These are phyloP conservation scores for Aspergillus sclerotialis DNA, from an alignment of 2,329 filamentous ascomycete genomes.

Conservation along the genomic window DNA sequence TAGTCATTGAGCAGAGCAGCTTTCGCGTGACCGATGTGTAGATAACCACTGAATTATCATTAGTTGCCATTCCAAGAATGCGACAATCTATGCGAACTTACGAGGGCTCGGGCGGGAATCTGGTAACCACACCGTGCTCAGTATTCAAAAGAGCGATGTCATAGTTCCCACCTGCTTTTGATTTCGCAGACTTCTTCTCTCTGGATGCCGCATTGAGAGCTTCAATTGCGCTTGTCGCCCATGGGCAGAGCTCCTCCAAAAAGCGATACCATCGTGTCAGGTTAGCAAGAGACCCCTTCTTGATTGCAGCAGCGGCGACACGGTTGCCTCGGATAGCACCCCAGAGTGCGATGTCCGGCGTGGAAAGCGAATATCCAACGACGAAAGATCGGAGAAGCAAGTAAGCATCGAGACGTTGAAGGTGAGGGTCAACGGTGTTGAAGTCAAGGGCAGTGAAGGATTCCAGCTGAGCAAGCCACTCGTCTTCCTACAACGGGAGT, in stretches of 20 bases:
- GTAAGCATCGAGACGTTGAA: slow-evolving; percentile 76
- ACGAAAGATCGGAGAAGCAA: slow-evolving; percentile 81
- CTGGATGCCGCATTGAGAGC: slow-evolving; percentile 61
- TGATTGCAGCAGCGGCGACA: slow-evolving; percentile 72
- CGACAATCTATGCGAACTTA: slow-evolving; percentile 36
- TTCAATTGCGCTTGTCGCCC: slow-evolving; percentile 65
- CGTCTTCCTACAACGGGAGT: slow-evolving; percentile 30
- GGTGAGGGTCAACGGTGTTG: slow-evolving; percentile 68
- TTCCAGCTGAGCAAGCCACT: slow-evolving; percentile 51
- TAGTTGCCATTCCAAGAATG: neutral
- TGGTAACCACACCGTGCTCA: slow-evolving; percentile 81
- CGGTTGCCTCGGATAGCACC: slow-evolving; percentile 75
- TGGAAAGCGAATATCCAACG: slow-evolving; percentile 68
- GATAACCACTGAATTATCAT: slow-evolving; percentile 53
- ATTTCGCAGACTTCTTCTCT: slow-evolving; percentile 61
- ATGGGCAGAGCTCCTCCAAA: slow-evolving; percentile 73
- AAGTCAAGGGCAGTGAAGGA: slow-evolving; percentile 60
- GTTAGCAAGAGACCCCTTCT: slow-evolving; percentile 69
- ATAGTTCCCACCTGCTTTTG: slow-evolving; percentile 77
- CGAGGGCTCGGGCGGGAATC: slow-evolving; percentile 92
- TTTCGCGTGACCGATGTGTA: slow-evolving; percentile 95
- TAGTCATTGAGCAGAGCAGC: slow-evolving; percentile 91
- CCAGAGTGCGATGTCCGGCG: slow-evolving; percentile 77
- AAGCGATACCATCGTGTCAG: slow-evolving; percentile 81
- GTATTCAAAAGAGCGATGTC: slow-evolving; percentile 80